Evolutionary conservation across 768 basidiomycete genomes (phyloP), one percentile per base, ranked within the genome.

Genomic region (Lactarius sp.): DNA sequence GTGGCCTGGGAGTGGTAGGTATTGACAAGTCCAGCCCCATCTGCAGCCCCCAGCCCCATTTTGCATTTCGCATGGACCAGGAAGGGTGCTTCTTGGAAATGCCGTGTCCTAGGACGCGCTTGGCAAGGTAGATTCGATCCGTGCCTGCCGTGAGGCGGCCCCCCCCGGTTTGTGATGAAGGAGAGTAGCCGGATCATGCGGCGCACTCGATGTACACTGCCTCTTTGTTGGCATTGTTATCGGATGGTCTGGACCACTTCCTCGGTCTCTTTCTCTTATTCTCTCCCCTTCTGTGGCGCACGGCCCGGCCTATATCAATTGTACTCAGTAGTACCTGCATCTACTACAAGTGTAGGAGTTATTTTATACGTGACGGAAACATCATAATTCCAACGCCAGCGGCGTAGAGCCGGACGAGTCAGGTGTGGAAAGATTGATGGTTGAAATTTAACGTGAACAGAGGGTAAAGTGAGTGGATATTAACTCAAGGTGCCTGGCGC

Each of bases 201-300:
- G 62, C 56, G 62, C 27, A 59, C 62, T 57, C 62, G 62, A 58
- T 63, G 57, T 59, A 56, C 59, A 64, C 63, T 18, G 63, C 63
- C 63, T 60, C 58, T 60, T 59, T 63, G 62, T 63, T 60, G 47
- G 20, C 50, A 41, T 53, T 51, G 59, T 64, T 64, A 64, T 64
- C 63, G 59, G 63, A 64, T 20, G 63, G 63, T 56, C 63, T 56
- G 47, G 59, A 60, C 47, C 61, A 49, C 12, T 18, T 6, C 36
- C 14, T 56, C 61, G 61, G 62, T 39, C 16, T 60, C 59, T 51
- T 55, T 60, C 53, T 56, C 37, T 51, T 53, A 33, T 49, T 41
- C 54, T 49, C 46, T 61, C 54, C 49, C 60, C 31, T 41, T n/a
- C 56, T 59, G 62, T 59, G 58, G 62, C 56, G 60, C 60, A 49